Conservation (phyloP, 768 basidiomycete genomes). For the Tricholoma sp. region DNA sequence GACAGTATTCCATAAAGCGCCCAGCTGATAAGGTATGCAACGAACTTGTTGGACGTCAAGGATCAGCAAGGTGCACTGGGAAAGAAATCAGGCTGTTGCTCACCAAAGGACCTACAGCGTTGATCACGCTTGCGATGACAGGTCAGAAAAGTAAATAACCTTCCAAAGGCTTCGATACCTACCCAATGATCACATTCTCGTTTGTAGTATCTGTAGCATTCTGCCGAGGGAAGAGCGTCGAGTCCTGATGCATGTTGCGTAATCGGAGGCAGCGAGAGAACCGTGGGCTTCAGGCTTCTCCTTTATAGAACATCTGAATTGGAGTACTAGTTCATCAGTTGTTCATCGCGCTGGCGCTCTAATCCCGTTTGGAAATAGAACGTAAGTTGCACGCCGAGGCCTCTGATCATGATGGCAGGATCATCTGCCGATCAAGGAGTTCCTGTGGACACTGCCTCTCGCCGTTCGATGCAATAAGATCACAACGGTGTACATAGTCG, state of each 20-base stretch:
- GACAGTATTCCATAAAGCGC: not conserved
- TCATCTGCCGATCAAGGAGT: no score
- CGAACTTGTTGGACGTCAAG: not conserved
- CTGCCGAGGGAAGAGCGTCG: not conserved
- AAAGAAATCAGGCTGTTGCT: not conserved
- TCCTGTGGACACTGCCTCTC: no score
- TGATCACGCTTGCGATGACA: not conserved
- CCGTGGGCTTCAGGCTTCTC: not conserved
- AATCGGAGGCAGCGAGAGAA: not conserved
- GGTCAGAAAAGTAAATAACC: not conserved
- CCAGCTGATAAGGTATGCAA: not conserved
- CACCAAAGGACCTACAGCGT: not conserved
- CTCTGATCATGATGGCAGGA: no score
- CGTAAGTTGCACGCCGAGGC: no score
- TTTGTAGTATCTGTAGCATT: not conserved
- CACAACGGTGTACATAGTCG: no score
- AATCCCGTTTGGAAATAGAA: not conserved
- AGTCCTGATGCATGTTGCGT: not conserved
- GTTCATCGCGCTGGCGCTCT: not conserved
- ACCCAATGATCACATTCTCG: not conserved
- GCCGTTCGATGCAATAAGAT: no score
- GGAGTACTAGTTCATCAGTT: not conserved
- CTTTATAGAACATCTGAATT: not conserved
- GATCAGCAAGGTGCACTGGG: not conserved
- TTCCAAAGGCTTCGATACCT: not conserved